These are phyloP conservation scores for Trichosporon ovoides DNA, from an alignment of 1,284 basidiomycete genomes.

Conservation along the genomic window DNA sequence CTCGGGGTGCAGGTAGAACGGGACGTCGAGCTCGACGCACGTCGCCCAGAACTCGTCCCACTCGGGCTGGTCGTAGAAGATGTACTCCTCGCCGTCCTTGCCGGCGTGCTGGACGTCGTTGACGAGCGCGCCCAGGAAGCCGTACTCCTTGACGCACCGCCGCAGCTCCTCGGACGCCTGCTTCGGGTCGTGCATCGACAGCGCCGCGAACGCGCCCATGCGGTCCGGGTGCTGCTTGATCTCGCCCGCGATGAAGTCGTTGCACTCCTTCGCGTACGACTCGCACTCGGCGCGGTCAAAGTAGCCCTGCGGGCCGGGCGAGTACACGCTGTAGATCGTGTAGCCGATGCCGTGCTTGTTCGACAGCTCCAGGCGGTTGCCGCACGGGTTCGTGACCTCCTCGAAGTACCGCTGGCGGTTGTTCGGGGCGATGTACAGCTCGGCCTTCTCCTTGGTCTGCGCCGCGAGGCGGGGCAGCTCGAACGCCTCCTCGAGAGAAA, in stretches of 20 bases:
- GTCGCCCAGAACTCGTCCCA: conserved; percentile 39
- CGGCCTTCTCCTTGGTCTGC: conserved; percentile 23
- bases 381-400: conserved; percentile 23
- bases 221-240: conserved; percentile 34
- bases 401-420: conserved; percentile 25
- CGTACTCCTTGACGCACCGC: conserved; percentile 36
- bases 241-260: conserved; percentile 27
- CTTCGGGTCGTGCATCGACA: conserved; percentile 43
- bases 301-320: conserved; percentile 20
- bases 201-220: conserved; percentile 41
- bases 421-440: conserved; percentile 21
- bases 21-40: conserved; percentile 40
- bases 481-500: conserved; percentile 23
- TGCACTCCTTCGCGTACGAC: conserved; percentile 19
- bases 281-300: conserved; percentile 20
- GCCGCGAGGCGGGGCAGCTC: conserved; percentile 18
- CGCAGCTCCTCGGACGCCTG: conserved; percentile 37
- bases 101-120: conserved; percentile 33
- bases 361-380: conserved; percentile 21
- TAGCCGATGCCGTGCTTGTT: conserved; percentile 27
- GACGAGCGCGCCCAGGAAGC: conserved; percentile 31
- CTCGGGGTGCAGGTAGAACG: conserved; percentile 45
- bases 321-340: conserved; percentile 24
- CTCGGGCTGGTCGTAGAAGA: conserved; percentile 33
- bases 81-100: conserved; percentile 23